These are phyloP conservation scores for Dioszegia crocea DNA, from an alignment of 768 basidiomycete genomes.

Conservation along the genomic window DNA sequence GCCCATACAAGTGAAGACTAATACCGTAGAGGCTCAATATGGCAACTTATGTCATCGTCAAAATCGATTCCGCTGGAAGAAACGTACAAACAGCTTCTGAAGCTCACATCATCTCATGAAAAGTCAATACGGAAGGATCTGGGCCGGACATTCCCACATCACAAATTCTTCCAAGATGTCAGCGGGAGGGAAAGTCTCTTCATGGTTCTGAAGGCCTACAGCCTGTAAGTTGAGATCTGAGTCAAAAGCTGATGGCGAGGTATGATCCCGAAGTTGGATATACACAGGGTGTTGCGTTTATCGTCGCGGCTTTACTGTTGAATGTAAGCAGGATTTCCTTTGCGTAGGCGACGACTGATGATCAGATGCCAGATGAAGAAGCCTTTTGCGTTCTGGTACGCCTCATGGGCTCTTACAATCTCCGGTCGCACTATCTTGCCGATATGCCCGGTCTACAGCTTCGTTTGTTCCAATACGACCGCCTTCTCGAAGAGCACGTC, in stretches of 20 bases:
- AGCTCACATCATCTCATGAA: slow-evolving; percentile 80
- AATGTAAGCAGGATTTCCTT: slow-evolving; percentile 62
- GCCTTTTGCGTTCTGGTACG: slow-evolving; percentile 92
- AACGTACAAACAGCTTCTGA: slow-evolving; percentile 74
- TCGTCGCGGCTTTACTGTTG: slow-evolving; percentile 85
- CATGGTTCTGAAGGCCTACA: slow-evolving; percentile 97
- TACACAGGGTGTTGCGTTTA: slow-evolving; percentile 93
- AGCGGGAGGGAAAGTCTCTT: slow-evolving; percentile 96
- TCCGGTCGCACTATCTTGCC: slow-evolving; percentile 94
- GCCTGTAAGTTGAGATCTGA: slow-evolving; percentile 59
- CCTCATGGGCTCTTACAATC: slow-evolving; percentile 92
- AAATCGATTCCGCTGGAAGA: slow-evolving; percentile 83
- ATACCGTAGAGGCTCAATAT: slow-evolving; percentile 39
- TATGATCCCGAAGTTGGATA: slow-evolving; percentile 94
- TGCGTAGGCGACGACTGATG: neutral
- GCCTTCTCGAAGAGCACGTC: slow-evolving; percentile 82
- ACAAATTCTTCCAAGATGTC: slow-evolving; percentile 90
- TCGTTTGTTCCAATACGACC: slow-evolving; percentile 87
- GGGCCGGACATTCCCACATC: slow-evolving; percentile 94
- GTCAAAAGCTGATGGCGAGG: slow-evolving; percentile 44
- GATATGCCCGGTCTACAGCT: slow-evolving; percentile 98
- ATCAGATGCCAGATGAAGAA: slow-evolving; percentile 98
- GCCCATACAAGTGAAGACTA: neutral
- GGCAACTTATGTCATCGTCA: slow-evolving; percentile 71
- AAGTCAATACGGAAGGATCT: slow-evolving; percentile 92